Evolutionary conservation across 805 yeast genomes (phyloP), one percentile per base, ranked within the genome.

Genomic region (Saturnispora silvae): DNA sequence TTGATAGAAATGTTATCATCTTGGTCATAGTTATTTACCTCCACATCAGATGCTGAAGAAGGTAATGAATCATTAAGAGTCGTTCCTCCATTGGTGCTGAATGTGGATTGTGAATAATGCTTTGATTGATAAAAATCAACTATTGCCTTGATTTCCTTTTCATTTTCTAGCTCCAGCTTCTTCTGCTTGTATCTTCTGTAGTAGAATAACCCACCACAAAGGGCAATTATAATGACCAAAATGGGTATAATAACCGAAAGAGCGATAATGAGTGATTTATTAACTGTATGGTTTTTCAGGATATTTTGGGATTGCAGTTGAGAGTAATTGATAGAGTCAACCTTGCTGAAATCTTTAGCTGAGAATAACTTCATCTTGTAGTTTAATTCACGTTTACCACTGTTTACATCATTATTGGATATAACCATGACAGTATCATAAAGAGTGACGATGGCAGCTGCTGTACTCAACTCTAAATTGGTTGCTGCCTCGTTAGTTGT

Each of bases 391-490:
- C 57, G 40, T 6, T 40, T 18, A 3, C 33, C 22, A 3, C 6
- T 7, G 8, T 23, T 11, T 23, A 23, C 8, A 23, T 23, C 11
- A 23, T 23, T 23, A 15, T 25, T 15, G 16, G 56, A 52, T 8
- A 75, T 55, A 11, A 69, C 63, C 1, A 75, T 51, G 32, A 75
- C 52, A 0, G 77, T 69, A 36, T 68, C 63, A 47, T 70, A 71
- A 19, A 75, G 56, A 2, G 68, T 60, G 2, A 73, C 70, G 0
- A 74, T 79, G 1, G 81, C 81, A 6, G 57, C 31, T 7, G 61
- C 44, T 4, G 40, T 29, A 31, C 48, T 51, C 15, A 61, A 35
- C 14, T 50, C 35, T 17, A 70, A 50, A 13, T 31, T 34, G 15
- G 42, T 23, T 27, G 46, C 41, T 36, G 56, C 52, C 0, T 40